Conservation (phyloP, 139 green algal species). For the Volvox africanus region DNA sequence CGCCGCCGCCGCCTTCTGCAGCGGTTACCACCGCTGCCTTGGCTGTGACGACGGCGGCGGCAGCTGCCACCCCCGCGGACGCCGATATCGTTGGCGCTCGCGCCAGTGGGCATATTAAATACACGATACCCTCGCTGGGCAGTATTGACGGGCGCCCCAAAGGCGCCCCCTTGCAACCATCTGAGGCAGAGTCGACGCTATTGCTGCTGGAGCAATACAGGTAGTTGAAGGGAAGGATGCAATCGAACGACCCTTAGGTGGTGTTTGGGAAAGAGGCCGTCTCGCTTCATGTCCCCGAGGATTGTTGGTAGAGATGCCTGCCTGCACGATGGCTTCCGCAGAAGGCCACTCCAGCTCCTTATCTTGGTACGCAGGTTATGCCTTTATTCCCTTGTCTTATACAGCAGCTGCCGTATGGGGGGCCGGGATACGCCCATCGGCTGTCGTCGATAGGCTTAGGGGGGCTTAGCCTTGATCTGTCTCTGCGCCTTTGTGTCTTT, state of each 20-base stretch:
- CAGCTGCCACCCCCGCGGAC: not conserved
- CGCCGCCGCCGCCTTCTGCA: not conserved
- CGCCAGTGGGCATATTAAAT: not conserved
- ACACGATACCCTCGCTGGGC: not conserved
- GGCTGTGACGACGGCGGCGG: not conserved
- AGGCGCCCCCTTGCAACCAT: slow-evolving; percentile 12
- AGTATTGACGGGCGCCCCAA: slow-evolving; percentile 18
- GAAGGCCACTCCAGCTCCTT: not conserved
- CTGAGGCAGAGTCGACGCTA: slow-evolving; percentile 18
- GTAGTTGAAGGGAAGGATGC: not conserved
- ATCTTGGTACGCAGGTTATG: no score
- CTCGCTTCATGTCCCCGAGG: no score
- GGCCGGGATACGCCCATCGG: no score
- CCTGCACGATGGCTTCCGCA: not conserved
- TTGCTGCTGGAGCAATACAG: slow-evolving; percentile 37
- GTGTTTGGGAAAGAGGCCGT: no score
- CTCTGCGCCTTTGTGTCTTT: not conserved
- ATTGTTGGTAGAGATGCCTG: not conserved
- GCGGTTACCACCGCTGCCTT: not conserved
- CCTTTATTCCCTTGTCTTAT: no score
- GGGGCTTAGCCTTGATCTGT: not conserved
- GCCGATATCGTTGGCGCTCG: not conserved
- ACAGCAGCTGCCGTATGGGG: no score
- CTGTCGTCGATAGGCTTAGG: no score
- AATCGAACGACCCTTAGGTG: no score